Percentiles rank a stretch among this genome's conserved stretches.
Evolutionary conservation across 768 basidiomycete species (phyloP).

Genomic region (Hericium erinaceus): DNA sequence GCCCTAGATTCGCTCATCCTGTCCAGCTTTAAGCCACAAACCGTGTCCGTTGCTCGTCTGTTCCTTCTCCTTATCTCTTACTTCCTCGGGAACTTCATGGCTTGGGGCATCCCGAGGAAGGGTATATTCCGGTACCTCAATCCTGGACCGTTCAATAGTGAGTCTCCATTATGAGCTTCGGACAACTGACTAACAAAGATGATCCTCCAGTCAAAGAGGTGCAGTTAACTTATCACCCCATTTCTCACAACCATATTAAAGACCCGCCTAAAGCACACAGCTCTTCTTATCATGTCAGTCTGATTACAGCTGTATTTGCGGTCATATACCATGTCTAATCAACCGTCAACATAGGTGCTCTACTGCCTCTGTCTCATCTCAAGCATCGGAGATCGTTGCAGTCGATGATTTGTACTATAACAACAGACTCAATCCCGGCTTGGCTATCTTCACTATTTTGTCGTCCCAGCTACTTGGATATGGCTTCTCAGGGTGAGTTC

Average conservation of each 20-base stretch:
- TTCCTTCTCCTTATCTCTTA: conserved; percentile 46
- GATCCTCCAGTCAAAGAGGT: conserved; percentile 22
- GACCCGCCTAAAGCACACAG: conserved; percentile 4
- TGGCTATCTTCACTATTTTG: conserved; percentile 35
- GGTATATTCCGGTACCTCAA: conserved; percentile 26
- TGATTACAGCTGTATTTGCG: not conserved
- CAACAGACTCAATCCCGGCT: conserved; percentile 31
- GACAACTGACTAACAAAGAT: not conserved
- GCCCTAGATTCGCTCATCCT: not conserved
- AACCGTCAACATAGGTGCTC: conserved; percentile 12
- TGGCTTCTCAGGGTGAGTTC: conserved; percentile 25
- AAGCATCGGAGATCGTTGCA: conserved; percentile 26
- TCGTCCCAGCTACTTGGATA: conserved; percentile 33
- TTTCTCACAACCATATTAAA: no score
- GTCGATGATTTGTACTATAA: conserved; percentile 24
- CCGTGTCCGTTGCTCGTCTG: conserved; percentile 37
- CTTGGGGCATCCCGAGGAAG: conserved; percentile 22
- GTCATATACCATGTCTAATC: not conserved
- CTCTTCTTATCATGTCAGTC: conserved; percentile 19
- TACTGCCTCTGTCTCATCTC: conserved; percentile 23
- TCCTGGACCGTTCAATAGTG: conserved; percentile 30
- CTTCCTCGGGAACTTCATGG: conserved; percentile 37
- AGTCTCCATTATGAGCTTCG: conserved; percentile 9
- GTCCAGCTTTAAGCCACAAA: conserved; percentile 37
- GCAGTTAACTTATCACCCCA: not conserved